Evolutionary conservation across 2,329 filamentous ascomycete genomes (phyloP).

Genomic region (Aureobasidium vineae): DNA sequence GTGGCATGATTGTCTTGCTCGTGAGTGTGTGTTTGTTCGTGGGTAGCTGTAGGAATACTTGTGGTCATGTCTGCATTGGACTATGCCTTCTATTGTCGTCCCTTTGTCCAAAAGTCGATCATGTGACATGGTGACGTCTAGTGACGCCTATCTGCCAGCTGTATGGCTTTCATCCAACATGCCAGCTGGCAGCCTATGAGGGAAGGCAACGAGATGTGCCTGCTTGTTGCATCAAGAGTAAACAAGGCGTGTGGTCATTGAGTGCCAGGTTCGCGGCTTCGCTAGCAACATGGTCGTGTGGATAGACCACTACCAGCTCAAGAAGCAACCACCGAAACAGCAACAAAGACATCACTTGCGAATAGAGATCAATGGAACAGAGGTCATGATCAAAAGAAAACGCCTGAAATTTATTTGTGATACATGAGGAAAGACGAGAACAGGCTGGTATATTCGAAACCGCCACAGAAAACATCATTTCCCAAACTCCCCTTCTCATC

Average conservation of each 20-base stretch:
- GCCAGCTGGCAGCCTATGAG: background rate
- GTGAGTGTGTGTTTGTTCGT: background rate
- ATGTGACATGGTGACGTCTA: constrained; percentile 11
- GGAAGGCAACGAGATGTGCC: background rate
- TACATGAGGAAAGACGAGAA: constrained; percentile 28
- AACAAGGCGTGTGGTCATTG: background rate
- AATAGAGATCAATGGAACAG: background rate
- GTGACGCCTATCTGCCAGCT: background rate
- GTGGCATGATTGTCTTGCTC: constrained; percentile 41
- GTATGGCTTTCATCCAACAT: background rate
- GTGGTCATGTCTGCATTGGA: background rate
- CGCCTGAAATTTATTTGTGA: constrained; percentile 28
- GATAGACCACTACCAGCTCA: background rate
- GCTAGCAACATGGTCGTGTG: background rate
- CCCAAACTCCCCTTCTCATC: constrained; percentile 23
- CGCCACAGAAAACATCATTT: constrained; percentile 35
- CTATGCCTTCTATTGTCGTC: constrained; percentile 16
- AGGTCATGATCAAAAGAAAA: constrained; percentile 27
- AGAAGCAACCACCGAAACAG: background rate
- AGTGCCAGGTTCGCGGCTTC: background rate
- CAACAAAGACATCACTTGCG: background rate
- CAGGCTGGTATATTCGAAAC: constrained; percentile 27
- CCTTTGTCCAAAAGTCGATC: constrained; percentile 5
- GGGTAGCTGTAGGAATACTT: background rate
- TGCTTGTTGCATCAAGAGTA: background rate